Base-by-base conservation (phyloP, 1,284 basidiomycete genomes). In the Sphagnurus paluster region DNA sequence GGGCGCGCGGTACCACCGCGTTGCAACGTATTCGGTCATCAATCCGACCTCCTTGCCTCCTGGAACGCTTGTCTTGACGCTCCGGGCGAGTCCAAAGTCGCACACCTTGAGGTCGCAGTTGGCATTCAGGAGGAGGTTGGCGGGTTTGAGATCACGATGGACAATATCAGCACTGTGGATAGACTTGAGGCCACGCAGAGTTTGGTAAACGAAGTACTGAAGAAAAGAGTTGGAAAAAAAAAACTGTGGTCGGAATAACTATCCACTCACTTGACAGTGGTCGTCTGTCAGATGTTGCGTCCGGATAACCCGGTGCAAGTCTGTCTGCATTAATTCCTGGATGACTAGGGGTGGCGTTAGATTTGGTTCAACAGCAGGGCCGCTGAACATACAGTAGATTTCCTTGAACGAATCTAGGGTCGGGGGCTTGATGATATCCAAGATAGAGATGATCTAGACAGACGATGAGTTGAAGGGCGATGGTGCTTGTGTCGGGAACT, bases 61-160 rank as follows among this genome's bases (percentile, higher is more conserved):
- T 0, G 90, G 89, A 59, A 90, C 82, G 10, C 89, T 88, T 5
- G 90, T 93, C 68, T 87, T 88, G 19, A 92, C 89, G 19, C 86
- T 89, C 37, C 93, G 78, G 2, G 94, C 94, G 29, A 97, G 77
- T 23, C 94, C 94, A 64, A 96, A 96, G 63, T 96, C 93, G 65
- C 89, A 92, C 41, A 94, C 91, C 65, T 97, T 97, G 56, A 98
- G 81, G 63, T 98, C 94, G 60, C 95, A 98, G 65, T 98, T 96
- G 51, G 93, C 92, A 60, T 97, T 97, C 48, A 98, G 75, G 14
- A 97, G 79, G 13, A 97, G 75, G 60, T 98, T 98, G 25, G 93
- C 94, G 0, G 95, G 94, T 68, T 98, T 98, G 56, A 98, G 81
- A 67, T 98, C 94, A 52, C 95, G 87, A 65, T 98, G 95, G 56